phyloP scores from a whole-genome alignment of 2,329 filamentous ascomycete species.

The Colletotrichum paranaense region DNA sequence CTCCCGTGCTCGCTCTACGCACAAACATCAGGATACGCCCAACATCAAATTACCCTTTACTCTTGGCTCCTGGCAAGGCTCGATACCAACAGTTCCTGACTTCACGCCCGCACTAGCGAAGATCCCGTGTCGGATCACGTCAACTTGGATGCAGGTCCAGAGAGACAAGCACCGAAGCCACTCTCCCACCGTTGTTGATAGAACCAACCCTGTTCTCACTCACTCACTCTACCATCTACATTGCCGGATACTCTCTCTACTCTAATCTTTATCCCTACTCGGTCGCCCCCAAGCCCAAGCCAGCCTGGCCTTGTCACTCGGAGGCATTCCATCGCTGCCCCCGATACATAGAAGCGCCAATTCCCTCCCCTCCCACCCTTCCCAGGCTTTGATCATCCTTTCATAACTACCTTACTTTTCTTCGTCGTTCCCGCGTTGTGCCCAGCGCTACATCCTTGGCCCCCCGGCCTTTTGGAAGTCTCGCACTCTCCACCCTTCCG shows the following conservation, averaged over 20 bases:
- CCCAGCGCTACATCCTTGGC: slow-evolving; percentile 33
- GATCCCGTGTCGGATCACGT: slow-evolving; percentile 38
- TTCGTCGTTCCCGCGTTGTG: slow-evolving; percentile 23
- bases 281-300: slow-evolving; percentile 15
- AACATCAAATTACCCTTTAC: neutral
- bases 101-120: slow-evolving; percentile 40
- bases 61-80: slow-evolving; percentile 21
- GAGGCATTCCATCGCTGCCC: slow-evolving; percentile 25
- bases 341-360: slow-evolving; percentile 26
- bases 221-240: too few species aligned
- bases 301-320: slow-evolving; percentile 27
- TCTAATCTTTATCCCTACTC: too few species aligned
- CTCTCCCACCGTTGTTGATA: slow-evolving; percentile 19
- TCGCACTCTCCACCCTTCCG: slow-evolving; percentile 21
- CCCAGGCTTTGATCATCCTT: slow-evolving; percentile 3
- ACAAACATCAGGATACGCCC: neutral
- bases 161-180: slow-evolving; percentile 34
- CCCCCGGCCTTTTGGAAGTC: slow-evolving; percentile 33
- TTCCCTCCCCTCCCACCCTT: slow-evolving; percentile 21
- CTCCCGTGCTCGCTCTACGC: neutral
- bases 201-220: slow-evolving; percentile 19
- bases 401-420: neutral
- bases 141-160: slow-evolving; percentile 38
- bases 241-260: too few species aligned
- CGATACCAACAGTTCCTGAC: slow-evolving; percentile 27